Evolutionary conservation across 495 filamentous ascomycete genomes (phyloP), one percentile per base, ranked within the genome.

Genomic region (Melanomma pulvis-pyrius): DNA sequence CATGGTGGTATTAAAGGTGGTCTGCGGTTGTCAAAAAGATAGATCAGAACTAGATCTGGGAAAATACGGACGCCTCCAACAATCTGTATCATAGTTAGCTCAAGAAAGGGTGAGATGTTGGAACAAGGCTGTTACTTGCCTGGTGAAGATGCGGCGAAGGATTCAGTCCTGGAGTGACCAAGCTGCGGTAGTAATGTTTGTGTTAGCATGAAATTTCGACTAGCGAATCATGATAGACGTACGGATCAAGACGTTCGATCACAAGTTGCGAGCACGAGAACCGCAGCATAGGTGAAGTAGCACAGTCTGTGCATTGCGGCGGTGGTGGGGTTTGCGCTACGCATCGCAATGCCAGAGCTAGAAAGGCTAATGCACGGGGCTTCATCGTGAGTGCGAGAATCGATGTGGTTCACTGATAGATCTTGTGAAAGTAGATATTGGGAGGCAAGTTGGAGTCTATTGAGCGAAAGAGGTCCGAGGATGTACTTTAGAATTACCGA

Each of bases 91-190:
- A 44, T 6, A 3, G 17, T 44, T 44, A 44, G 39, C n/a, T 44
- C 17, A 12, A 44, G 13, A 2, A 44, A 36, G 7, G 2, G 3
- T 11, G 7, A 15, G 11, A 9, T 13, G 52, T 9, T 25, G 77
- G 77, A 22, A 76, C 78, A 8, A 78, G 77, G 26, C 79, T 73
- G n/a, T 8, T 41, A 24, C 28, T 57, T 19, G 34, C 52, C 52
- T 82, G 80, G 48, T 81, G 79, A 49, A 76, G 73, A 61, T 79
- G 77, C 1, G 74, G 74, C 8, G 74, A 73, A 30, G 63, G 74
- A 8, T 50, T 36, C 56, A 63, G 13, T 11, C 60, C 60, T 7
- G 60, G 60, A 25, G 48, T 63, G 15, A 63, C 60, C 8, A 63
- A 25, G 15, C 58, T 61, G 39, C 9, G 21, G 4, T 15, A 2